Conservation (phyloP, 768 basidiomycete species). For the Xanthoconium stramineum region DNA sequence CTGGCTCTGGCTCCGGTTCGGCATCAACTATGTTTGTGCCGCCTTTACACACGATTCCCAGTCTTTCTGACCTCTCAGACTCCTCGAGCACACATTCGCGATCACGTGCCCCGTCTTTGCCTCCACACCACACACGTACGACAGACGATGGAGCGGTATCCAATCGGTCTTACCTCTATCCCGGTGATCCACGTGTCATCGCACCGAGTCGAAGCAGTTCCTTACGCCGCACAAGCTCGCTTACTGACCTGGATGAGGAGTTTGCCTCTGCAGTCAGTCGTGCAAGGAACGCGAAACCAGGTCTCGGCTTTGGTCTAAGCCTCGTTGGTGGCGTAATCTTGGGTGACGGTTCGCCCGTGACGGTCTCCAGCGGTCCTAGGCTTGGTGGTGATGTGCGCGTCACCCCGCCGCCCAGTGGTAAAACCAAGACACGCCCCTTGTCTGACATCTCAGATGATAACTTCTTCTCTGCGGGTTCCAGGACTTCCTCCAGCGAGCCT, state of each 20-base stretch:
- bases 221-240: conserved; percentile 63
- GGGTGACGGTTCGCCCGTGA: conserved; percentile 64
- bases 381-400: conserved; percentile 41
- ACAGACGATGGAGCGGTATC: conserved; percentile 73
- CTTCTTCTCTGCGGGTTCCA: conserved; percentile 44
- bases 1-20: conserved; percentile 47
- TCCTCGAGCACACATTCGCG: conserved; percentile 38
- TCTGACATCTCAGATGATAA: conserved; percentile 41
- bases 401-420: conserved; percentile 44
- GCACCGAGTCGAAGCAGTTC: conserved; percentile 61
- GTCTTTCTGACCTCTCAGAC: conserved; percentile 62
- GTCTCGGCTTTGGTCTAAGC: conserved; percentile 45
- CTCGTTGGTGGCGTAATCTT: conserved; percentile 39
- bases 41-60: conserved; percentile 65
- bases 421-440: conserved; percentile 28
- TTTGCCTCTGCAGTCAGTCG: conserved; percentile 44
- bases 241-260: conserved; percentile 71
- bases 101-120: conserved; percentile 45
- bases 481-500: conserved; percentile 31
- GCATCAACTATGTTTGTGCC: conserved; percentile 77
- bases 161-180: conserved; percentile 64
- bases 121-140: conserved; percentile 61
- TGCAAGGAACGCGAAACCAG: conserved; percentile 38
- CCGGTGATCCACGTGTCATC: conserved; percentile 71
- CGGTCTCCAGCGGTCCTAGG: conserved; percentile 62